phyloP scores from a whole-genome alignment of 495 filamentous ascomycete species.

The Aspergillus sclerotiicarbonarius region DNA sequence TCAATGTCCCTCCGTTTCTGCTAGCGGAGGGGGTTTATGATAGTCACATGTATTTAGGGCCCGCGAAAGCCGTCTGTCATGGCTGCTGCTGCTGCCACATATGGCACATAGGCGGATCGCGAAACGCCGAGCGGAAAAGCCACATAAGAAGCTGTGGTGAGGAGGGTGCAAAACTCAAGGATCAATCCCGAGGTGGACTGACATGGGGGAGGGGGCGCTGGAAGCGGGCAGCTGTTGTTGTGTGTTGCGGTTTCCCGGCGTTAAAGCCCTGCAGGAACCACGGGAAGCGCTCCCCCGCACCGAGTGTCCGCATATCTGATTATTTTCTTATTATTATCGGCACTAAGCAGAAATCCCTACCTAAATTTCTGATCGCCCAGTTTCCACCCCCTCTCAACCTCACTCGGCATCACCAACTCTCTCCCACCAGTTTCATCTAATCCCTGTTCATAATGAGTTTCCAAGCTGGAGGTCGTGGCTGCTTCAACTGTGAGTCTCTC shows the following conservation, averaged over 20 bases:
- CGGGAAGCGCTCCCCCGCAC: conserved; percentile 39
- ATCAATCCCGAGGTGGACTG: no score
- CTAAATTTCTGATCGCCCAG: conserved; percentile 23
- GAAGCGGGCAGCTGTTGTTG: neutral
- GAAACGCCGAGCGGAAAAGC: no score
- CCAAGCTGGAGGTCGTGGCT: conserved; percentile 58
- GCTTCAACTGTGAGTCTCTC: conserved; percentile 75
- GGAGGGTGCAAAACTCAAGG: neutral
- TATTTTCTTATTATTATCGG: conserved; percentile 24
- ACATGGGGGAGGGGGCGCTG: no score
- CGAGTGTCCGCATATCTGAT: conserved; percentile 14
- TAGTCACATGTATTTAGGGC: no score
- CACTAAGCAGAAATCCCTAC: conserved; percentile 11
- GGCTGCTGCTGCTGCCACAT: no score
- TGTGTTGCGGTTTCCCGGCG: conserved; percentile 11
- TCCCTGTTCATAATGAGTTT: conserved; percentile 45
- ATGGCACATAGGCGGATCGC: no score
- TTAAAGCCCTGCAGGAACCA: conserved; percentile 21
- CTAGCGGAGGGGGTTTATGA: no score
- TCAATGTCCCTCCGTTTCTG: no score
- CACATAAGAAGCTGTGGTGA: no score
- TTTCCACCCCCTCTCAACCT: conserved; percentile 5
- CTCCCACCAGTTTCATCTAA: neutral
- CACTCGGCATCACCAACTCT: conserved; percentile 14
- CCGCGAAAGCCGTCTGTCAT: no score